Evolutionary conservation across 148 eudicot species (phyloP), one percentile per base, ranked within the genome.

Genomic region (Spergularia bocconei): DNA sequence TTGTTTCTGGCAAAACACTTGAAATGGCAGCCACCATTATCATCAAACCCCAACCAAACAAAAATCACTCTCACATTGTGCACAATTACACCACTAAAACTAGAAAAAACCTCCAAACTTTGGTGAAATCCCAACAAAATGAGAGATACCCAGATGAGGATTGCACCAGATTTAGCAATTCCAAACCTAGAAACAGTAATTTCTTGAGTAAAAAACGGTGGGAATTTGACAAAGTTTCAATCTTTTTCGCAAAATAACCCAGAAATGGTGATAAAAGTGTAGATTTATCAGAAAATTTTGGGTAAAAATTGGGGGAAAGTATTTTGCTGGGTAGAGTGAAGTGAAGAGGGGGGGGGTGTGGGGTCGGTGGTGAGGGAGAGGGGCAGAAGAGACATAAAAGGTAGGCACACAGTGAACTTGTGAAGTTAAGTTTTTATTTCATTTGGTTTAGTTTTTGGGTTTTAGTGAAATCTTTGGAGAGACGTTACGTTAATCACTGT

Each of bases 11-110:
- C 13, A 79, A 78, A 78, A 82, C 79, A 7, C 86, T 55, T 10
- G 93, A 80, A 83, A 86, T 77, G 70, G 91, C 91, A 79, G 89
- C 96, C 87, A 92, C 91, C 91, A 90, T 88, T 85, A 82, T 88
- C 87, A 75, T 56, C 41, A 65, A 71, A 74, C 55, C 78, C 71
- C 74, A 48, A 56, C 77, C 29, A 67, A 38, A 59, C 23, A 66
- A 62, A 48, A 71, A 48, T 73, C 64, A 78, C 84, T 48, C 85
- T 86, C 94, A 84, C 91, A 87, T 87, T 84, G 75, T 71, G 1
- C 3, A 44, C 14, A 60, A 39, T 51, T 53, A 19, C 51, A 19
- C 57, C 11, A 4, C 14, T 7, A 15, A 58, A 38, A 51, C 21
- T 3, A 6, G 6, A 6, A 65, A 29, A 70, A 70, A 55, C 52